A percentile compares a stretch with the other conserved stretches of the same genome.
Conservation (phyloP, 2,329 filamentous ascomycete species). For the Paradendryphiella salina region DNA sequence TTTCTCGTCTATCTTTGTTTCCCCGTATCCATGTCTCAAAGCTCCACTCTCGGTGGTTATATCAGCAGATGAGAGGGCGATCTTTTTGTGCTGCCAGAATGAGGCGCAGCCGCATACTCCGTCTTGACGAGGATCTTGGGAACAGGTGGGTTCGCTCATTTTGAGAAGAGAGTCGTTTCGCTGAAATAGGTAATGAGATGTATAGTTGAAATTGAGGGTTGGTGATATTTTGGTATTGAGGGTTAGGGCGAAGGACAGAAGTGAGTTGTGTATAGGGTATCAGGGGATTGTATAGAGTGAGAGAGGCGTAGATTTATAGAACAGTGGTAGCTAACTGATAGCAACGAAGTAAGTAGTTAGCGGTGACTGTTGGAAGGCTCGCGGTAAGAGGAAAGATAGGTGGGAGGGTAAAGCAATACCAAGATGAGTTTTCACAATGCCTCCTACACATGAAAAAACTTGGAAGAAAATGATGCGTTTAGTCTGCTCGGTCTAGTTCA, state of each 20-base stretch:
- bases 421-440: no score
- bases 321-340: no score
- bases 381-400: no score
- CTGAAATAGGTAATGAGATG: neutral
- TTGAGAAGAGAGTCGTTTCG: neutral
- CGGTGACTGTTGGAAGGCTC: no score
- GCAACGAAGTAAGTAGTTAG: no score
- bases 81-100: slow-evolving; percentile 22
- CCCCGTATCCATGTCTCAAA: neutral
- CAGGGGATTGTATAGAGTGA: neutral
- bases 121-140: slow-evolving; percentile 17
- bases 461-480: neutral
- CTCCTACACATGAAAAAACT: no score
- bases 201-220: neutral
- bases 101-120: slow-evolving; percentile 34
- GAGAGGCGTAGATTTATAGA: neutral
- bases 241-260: neutral
- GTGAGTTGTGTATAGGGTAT: neutral
- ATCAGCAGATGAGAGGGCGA: neutral
- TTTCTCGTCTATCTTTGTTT: neutral
- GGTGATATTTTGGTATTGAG: neutral
- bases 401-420: no score
- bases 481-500: no score
- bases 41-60: neutral
- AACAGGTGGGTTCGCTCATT: slow-evolving; percentile 5